phyloP scores from a whole-genome alignment of 257 asterid species.

The Nicotiana sylvestris region DNA sequence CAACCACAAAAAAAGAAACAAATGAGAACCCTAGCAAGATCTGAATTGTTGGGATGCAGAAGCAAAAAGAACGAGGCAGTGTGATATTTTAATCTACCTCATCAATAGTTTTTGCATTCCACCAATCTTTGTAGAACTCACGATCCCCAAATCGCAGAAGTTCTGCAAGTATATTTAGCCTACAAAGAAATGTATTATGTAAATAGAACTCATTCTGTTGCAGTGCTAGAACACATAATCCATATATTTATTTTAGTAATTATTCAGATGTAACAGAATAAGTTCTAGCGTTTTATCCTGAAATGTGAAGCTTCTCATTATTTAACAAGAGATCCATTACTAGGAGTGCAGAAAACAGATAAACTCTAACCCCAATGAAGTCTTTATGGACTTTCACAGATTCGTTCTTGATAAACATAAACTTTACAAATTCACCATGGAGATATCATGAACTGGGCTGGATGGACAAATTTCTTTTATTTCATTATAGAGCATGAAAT shows the following conservation, averaged over 20 bases:
- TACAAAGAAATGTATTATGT: constrained; percentile 29
- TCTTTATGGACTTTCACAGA: neutral
- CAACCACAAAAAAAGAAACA: constrained; percentile 19
- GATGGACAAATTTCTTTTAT: neutral
- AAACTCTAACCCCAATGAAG: neutral
- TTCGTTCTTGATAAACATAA: neutral
- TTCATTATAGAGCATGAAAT: neutral
- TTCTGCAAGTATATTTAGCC: constrained; percentile 98
- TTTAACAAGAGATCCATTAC: neutral
- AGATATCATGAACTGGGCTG: neutral
- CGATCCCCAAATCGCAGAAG: constrained; percentile 93
- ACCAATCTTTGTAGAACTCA: constrained; percentile 99
- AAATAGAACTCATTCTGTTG: neutral
- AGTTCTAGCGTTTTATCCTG: neutral
- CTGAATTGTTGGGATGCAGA: neutral
- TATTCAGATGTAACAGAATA: neutral
- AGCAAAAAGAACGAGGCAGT: neutral
- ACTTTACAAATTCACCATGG: neutral
- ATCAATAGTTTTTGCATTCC: constrained; percentile 96
- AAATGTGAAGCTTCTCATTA: neutral
- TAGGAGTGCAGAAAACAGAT: neutral
- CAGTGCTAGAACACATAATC: constrained; percentile 21
- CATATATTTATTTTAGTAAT: neutral
- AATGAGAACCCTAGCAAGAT: constrained; percentile 12
- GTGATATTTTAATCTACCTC: constrained; percentile 46